Conservation (phyloP, 768 basidiomycete species). For the Cystofilobasidium macerans region DNA sequence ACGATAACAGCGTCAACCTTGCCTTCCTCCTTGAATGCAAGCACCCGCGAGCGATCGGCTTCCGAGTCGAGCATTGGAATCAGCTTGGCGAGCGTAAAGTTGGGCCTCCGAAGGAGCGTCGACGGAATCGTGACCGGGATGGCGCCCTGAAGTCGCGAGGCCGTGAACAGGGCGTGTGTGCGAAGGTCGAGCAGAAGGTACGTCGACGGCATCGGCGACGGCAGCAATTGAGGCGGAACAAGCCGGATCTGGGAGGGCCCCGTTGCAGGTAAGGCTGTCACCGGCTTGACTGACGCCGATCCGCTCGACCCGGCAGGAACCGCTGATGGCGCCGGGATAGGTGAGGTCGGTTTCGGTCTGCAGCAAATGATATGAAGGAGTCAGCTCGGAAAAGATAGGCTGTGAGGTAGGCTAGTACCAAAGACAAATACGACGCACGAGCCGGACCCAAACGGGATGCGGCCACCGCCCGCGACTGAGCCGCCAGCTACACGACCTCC, state of each 20-base stretch:
- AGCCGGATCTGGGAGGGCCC: constrained; percentile 27
- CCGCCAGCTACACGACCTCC: not conserved
- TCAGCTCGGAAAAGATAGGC: not conserved
- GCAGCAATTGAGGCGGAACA: constrained; percentile 18
- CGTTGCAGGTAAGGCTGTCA: constrained; percentile 18
- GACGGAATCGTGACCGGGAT: constrained; percentile 85
- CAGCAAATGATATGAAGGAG: not conserved
- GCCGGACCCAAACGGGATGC: not conserved
- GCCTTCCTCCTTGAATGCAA: constrained; percentile 10
- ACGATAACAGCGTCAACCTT: constrained; percentile 49
- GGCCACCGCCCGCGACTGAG: not conserved
- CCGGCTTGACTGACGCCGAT: not conserved
- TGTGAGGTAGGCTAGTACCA: not conserved
- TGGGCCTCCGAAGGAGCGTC: constrained; percentile 80
- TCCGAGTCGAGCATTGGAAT: constrained; percentile 58
- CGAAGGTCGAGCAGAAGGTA: constrained; percentile 77
- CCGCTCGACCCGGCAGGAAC: too few relatives aligned
- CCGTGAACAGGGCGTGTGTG: constrained; percentile 60
- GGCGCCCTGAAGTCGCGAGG: constrained; percentile 56
- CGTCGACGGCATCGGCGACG: constrained; percentile 22
- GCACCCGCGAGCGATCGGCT: constrained; percentile 6
- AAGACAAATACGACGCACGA: too few relatives aligned
- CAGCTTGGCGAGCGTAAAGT: constrained; percentile 68
- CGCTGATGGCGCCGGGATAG: not conserved
- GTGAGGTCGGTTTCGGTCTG: too few relatives aligned